Evolutionary conservation across 345 rosid species (phyloP), one percentile per base, ranked within the genome.

Genomic region (Salix exigua): DNA sequence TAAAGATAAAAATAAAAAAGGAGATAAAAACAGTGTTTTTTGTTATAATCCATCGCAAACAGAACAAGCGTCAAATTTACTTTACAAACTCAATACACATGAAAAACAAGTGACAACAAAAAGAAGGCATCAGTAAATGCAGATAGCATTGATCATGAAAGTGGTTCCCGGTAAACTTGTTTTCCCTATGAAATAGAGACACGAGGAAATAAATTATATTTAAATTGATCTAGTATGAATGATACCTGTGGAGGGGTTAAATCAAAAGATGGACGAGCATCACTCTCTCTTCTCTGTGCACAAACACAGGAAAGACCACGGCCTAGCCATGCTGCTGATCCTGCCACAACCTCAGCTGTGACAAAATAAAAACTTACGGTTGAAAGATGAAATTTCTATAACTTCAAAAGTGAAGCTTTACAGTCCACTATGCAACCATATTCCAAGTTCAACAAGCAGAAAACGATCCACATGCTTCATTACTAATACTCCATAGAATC

Each of bases 241-340:
- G n/a, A 37, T 73, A 96, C 99, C 98, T 96, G 99, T 55, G 88
- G 81, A 79, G 94, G 96, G 60, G 97, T 94, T 80, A 96, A 85
- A 90, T 92, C 98, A 92, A 96, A 93, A 13, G 98, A 92, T 63
- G 99, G 94, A 78, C 96, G 97, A 21, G 88, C 78, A 70, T 96
- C 97, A 12, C 80, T 87, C 80, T 91, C 97, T 82, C 95, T 87
- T 81, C 97, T 90, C 86, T 96, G 99, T 77, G 88, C 99, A 80
- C 99, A 96, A 72, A 96, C 99, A 75, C 99, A 96, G 50, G 99
- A 96, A 86, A 96, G 95, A 66, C 99, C 98, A 78, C 97, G 88
- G 60, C 98, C 99, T 75, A 93, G 87, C 98, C 98, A 93, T 38
- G 99, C 99, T 70, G 99, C 93, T 18, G 99, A 96, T 85, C 99